Percentiles rank a stretch among this genome's conserved stretches.
Conservation (phyloP, 2,329 filamentous ascomycete species). For the Diplodia mutila region DNA sequence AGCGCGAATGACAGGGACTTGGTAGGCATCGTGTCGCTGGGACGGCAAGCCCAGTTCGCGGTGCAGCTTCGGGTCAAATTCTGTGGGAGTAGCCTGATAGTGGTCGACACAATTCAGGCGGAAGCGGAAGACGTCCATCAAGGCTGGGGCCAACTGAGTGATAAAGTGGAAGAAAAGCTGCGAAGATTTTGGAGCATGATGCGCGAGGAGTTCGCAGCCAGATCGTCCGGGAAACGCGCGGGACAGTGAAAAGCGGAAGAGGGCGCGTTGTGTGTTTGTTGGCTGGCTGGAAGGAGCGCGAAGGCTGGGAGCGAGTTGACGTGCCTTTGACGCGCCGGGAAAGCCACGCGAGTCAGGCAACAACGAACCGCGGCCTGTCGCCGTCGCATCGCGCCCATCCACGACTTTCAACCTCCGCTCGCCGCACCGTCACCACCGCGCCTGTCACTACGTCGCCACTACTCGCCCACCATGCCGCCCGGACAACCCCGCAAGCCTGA, state of each 20-base stretch:
- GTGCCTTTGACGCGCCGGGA: conserved; percentile 14
- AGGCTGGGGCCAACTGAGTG: conserved; percentile 23
- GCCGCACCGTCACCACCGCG: conserved; percentile 3
- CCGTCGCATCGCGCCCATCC: not conserved
- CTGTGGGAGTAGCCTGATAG: conserved; percentile 80
- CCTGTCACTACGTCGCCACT: not conserved
- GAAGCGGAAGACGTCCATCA: conserved; percentile 80
- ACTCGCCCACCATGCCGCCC: conserved; percentile 49
- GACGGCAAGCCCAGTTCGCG: conserved; percentile 61
- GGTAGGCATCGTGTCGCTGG: conserved; percentile 66
- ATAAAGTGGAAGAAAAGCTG: not conserved
- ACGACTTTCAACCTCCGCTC: conserved; percentile 12
- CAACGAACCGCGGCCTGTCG: not conserved
- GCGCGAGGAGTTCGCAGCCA: not conserved
- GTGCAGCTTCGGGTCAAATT: conserved; percentile 78
- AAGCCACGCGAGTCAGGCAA: conserved; percentile 9
- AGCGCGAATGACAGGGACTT: conserved; percentile 82
- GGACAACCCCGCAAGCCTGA: conserved; percentile 55
- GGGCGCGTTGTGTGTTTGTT: conserved; percentile 12
- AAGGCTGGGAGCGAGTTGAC: conserved; percentile 13
- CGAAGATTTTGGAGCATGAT: conserved; percentile 2
- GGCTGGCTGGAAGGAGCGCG: conserved; percentile 8
- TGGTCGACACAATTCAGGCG: conserved; percentile 95
- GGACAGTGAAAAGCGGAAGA: not conserved
- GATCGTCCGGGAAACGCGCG: not conserved